A percentile compares a stretch with the other conserved stretches of the same genome.
phyloP scores from a whole-genome alignment of 176 grass and related monocot species.

The Raddia guianensis region DNA sequence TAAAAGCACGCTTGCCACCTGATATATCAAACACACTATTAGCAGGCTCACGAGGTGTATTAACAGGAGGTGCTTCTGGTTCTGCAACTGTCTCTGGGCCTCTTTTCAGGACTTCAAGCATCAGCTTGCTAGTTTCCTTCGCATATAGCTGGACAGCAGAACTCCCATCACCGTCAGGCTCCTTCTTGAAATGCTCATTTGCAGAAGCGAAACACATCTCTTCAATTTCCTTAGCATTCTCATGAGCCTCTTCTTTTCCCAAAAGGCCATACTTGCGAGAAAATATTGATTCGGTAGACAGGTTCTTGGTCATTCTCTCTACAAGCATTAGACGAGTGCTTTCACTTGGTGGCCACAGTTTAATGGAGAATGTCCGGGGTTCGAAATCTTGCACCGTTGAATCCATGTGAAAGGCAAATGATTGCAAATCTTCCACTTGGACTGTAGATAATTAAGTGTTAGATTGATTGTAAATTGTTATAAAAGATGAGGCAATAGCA shows the following conservation, averaged over 20 bases:
- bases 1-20: constrained; percentile 61
- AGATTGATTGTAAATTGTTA: constrained; percentile 3
- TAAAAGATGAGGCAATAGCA: background rate
- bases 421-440: too few relatives aligned
- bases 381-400: constrained; percentile 38
- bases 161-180: constrained; percentile 85
- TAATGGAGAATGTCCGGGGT: constrained; percentile 68
- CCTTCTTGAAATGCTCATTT: constrained; percentile 62
- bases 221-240: constrained; percentile 66
- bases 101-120: constrained; percentile 72
- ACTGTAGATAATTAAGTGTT: background rate
- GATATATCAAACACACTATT: constrained; percentile 72
- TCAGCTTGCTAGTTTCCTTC: constrained; percentile 78
- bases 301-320: constrained; percentile 75
- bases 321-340: constrained; percentile 62
- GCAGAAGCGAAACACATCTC: constrained; percentile 54
- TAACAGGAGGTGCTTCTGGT: constrained; percentile 19
- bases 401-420: constrained; percentile 23
- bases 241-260: constrained; percentile 65
- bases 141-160: constrained; percentile 79
- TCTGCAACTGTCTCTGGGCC: constrained; percentile 46
- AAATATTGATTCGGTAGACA: constrained; percentile 65
- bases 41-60: constrained; percentile 23
- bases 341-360: constrained; percentile 86
- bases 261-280: constrained; percentile 71